These are phyloP conservation scores for Yamadazyma spencermartinsiae DNA, from an alignment of 1,139 yeast species.

Conservation along the genomic window DNA sequence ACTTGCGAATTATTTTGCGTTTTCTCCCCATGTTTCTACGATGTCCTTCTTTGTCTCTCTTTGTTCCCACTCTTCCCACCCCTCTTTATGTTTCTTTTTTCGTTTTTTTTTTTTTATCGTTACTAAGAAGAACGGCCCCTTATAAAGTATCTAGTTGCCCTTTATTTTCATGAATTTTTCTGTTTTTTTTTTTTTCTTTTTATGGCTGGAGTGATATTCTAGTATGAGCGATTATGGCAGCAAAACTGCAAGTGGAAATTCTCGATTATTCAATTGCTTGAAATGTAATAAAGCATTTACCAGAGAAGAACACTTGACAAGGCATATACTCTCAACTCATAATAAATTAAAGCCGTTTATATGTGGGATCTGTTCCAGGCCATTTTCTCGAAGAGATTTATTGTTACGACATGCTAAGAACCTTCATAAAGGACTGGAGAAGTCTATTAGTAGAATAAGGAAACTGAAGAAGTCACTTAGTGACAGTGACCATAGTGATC, in stretches of 20 bases:
- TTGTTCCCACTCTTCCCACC: neutral
- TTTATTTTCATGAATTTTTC: neutral
- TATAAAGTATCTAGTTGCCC: no score
- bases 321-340: constrained; percentile 47
- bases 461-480: constrained; percentile 22
- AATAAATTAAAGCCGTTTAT: constrained; percentile 55
- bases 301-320: constrained; percentile 48
- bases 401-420: constrained; percentile 92
- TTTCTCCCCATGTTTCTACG: no score
- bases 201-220: neutral
- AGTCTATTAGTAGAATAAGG: constrained; percentile 47
- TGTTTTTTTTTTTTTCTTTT: neutral
- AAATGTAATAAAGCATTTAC: constrained; percentile 49
- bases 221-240: constrained; percentile 41
- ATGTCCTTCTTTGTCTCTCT: no score
- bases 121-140: no score
- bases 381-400: constrained; percentile 90
- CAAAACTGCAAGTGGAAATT: constrained; percentile 47
- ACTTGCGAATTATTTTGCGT: no score
- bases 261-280: constrained; percentile 43
- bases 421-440: constrained; percentile 70
- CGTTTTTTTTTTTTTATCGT: neutral
- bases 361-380: constrained; percentile 93
- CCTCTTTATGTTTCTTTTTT: neutral
- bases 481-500: constrained; percentile 3